phyloP scores from a whole-genome alignment of 2,329 filamentous ascomycete genomes.

The Scytalidium sp. region DNA sequence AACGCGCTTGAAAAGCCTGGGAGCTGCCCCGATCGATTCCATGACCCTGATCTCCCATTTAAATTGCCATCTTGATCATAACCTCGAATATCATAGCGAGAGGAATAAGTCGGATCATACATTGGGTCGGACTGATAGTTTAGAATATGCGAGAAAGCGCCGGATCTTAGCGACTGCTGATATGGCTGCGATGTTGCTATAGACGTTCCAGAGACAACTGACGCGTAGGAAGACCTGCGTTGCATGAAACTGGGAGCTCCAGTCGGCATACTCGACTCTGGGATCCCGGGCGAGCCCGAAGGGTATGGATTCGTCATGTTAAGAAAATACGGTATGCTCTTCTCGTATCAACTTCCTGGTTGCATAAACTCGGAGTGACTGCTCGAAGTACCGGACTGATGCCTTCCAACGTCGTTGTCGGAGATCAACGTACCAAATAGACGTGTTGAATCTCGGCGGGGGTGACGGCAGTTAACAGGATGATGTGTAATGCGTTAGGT shows the following conservation, averaged over 20 bases:
- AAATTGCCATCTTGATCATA: conserved; percentile 24
- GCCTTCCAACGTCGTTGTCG: not conserved
- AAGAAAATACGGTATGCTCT: conserved; percentile 1
- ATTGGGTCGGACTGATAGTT: conserved; percentile 19
- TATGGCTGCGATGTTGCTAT: conserved; percentile 17
- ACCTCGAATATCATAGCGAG: conserved; percentile 19
- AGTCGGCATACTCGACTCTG: conserved; percentile 29
- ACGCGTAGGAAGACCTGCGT: conserved; percentile 59
- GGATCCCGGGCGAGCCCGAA: conserved; percentile 25
- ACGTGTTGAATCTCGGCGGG: not conserved
- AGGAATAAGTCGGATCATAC: conserved; percentile 23
- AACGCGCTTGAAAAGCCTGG: conserved; percentile 31
- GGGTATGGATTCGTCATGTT: conserved; percentile 27
- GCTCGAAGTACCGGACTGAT: not conserved
- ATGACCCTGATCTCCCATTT: conserved; percentile 23
- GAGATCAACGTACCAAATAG: not conserved
- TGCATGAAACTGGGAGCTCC: conserved; percentile 34
- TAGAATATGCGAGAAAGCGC: conserved; percentile 26
- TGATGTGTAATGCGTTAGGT: conserved; percentile 10
- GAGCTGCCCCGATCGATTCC: conserved; percentile 23
- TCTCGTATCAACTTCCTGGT: not conserved
- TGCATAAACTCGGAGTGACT: not conserved
- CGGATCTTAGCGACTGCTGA: conserved; percentile 23
- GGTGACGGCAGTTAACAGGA: conserved; percentile 4
- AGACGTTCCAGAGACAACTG: conserved; percentile 52